Conservation (phyloP, 2,329 filamentous ascomycete genomes). For the Akanthomyces lecanii region DNA sequence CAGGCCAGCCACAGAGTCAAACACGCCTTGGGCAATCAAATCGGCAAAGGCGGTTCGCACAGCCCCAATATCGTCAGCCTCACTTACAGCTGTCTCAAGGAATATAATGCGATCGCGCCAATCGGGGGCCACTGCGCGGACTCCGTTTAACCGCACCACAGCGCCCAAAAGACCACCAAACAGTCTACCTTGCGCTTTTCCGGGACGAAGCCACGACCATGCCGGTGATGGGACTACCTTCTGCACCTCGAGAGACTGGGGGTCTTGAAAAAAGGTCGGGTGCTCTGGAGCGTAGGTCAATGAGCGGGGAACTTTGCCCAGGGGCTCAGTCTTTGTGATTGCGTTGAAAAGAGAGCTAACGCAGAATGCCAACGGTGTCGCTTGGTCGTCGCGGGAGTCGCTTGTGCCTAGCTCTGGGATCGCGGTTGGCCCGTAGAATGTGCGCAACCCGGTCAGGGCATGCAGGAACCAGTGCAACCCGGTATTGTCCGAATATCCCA, state of each 20-base stretch:
- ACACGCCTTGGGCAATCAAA: constrained; percentile 37
- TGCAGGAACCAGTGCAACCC: constrained; percentile 40
- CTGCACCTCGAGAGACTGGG: constrained; percentile 25
- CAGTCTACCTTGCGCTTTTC: neutral
- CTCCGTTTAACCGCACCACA: constrained; percentile 33
- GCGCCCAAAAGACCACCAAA: constrained; percentile 37
- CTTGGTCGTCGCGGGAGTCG: constrained; percentile 22
- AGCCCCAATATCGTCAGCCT: constrained; percentile 24
- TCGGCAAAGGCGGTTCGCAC: constrained; percentile 36
- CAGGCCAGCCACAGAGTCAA: constrained; percentile 37
- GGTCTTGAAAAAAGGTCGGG: constrained; percentile 22
- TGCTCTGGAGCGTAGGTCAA: constrained; percentile 27
- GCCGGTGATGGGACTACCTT: constrained; percentile 27
- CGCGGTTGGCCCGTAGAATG: constrained; percentile 40
- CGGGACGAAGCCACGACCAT: constrained; percentile 35
- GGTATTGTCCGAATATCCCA: constrained; percentile 42
- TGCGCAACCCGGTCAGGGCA: constrained; percentile 35
- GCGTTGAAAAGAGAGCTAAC: constrained; percentile 20
- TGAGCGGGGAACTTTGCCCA: constrained; percentile 32
- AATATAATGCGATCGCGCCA: constrained; percentile 38
- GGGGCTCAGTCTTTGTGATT: constrained; percentile 25
- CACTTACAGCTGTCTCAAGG: constrained; percentile 36
- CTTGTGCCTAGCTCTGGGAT: constrained; percentile 37
- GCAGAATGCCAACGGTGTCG: constrained; percentile 29
- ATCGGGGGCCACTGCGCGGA: constrained; percentile 31